Conservation (phyloP, 106 monocot species). For the Allium sativum region DNA sequence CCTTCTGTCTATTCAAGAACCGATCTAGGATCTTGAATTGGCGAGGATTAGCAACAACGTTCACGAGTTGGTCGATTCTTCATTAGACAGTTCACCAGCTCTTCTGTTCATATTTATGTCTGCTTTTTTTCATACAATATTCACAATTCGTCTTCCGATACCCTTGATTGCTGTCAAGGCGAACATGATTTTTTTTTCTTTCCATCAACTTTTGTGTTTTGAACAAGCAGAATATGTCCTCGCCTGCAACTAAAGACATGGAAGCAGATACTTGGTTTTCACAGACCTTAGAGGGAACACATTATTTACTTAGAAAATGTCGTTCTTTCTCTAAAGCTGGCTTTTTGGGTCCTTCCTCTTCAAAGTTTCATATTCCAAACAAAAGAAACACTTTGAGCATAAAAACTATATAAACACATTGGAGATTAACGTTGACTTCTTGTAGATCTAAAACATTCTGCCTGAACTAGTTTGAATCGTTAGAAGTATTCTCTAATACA, state of each 20-base stretch:
- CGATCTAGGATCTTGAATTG: constrained; percentile 86
- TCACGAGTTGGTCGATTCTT: constrained; percentile 68
- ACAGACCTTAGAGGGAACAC: no score
- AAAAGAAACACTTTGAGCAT: no score
- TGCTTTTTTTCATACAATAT: constrained; percentile 91
- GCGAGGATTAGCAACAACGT: constrained; percentile 55
- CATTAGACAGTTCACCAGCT: constrained; percentile 61
- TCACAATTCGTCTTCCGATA: constrained; percentile 72
- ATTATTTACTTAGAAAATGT: no score
- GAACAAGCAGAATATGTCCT: constrained; percentile 90
- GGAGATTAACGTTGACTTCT: no score
- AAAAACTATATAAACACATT: no score
- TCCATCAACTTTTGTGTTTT: constrained; percentile 93
- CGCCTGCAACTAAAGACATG: constrained; percentile 65
- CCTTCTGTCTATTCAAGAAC: constrained; percentile 87
- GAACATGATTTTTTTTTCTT: constrained; percentile 91
- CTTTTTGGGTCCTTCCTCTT: no score
- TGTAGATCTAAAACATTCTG: no score
- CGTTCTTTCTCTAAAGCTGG: no score
- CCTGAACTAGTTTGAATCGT: no score
- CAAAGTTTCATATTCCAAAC: no score
- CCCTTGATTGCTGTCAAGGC: constrained; percentile 93
- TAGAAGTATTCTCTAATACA: no score
- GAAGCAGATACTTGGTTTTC: no score
- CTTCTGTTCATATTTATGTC: constrained; percentile 95